Evolutionary conservation across 2,329 filamentous ascomycete species (phyloP).

Genomic region (Ophidiomyces ophidiicola): DNA sequence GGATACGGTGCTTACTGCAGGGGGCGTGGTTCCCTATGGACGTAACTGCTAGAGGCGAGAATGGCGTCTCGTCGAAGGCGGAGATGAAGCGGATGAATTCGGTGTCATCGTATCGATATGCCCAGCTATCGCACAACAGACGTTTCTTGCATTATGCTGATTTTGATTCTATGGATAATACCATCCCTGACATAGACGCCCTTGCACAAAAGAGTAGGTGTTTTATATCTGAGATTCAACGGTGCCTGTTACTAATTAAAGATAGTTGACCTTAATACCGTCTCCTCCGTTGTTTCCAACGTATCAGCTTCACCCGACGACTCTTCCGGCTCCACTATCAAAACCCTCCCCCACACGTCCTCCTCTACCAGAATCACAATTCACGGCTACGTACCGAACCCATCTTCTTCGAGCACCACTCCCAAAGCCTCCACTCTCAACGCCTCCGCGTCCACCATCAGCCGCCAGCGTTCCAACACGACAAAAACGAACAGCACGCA

Average conservation of each 20-base stretch:
- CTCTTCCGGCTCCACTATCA: slow-evolving; percentile 38
- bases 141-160: slow-evolving; percentile 82
- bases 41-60: slow-evolving; percentile 40
- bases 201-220: slow-evolving; percentile 58
- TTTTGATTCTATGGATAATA: slow-evolving; percentile 53
- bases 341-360: slow-evolving; percentile 28
- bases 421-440: neutral
- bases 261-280: slow-evolving; percentile 64
- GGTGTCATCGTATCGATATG: slow-evolving; percentile 62
- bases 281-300: slow-evolving; percentile 90
- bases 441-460: slow-evolving; percentile 1
- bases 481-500: slow-evolving; percentile 22
- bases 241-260: slow-evolving; percentile 8
- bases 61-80: slow-evolving; percentile 33
- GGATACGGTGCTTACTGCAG: slow-evolving; percentile 74
- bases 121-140: slow-evolving; percentile 79
- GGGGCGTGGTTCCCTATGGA: slow-evolving; percentile 70
- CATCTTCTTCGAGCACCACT: slow-evolving; percentile 14
- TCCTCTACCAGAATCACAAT: slow-evolving; percentile 78
- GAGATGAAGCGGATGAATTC: slow-evolving; percentile 28
- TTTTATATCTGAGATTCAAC: neutral
- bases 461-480: slow-evolving; percentile 23
- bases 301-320: slow-evolving; percentile 55
- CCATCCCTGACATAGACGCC: slow-evolving; percentile 59
- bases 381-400: slow-evolving; percentile 51